A percentile compares a stretch with the other conserved stretches of the same genome.
Evolutionary conservation across 768 basidiomycete species (phyloP).

Genomic region (Lactarius sp.): DNA sequence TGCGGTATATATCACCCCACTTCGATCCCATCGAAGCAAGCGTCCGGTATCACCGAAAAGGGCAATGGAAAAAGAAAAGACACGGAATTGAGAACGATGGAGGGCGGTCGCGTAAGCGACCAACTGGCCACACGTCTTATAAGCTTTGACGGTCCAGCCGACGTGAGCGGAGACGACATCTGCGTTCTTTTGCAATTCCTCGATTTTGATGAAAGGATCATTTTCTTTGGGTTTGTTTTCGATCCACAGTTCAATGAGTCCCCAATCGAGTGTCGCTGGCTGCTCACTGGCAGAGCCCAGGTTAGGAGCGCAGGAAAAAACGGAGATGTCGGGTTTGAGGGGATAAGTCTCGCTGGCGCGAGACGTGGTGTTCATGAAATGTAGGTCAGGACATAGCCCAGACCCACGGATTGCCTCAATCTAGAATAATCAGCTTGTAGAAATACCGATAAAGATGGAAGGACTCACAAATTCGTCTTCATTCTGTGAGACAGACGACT

Average conservation of each 20-base stretch:
- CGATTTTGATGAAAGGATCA: background rate
- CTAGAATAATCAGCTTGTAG: background rate
- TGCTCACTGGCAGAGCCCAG: background rate
- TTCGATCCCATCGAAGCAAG: background rate
- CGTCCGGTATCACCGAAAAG: background rate
- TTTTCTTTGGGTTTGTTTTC: background rate
- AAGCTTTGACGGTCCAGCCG: background rate
- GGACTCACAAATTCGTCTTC: background rate
- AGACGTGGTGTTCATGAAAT: background rate
- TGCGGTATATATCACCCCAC: background rate
- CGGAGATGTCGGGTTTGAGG: background rate
- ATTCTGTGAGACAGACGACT: background rate
- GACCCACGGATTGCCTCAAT: background rate
- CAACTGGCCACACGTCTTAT: background rate
- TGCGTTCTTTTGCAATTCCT: background rate
- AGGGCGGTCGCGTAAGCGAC: background rate
- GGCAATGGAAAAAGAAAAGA: background rate
- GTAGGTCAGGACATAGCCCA: background rate
- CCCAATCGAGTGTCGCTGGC: background rate
- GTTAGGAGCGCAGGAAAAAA: background rate
- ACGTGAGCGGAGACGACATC: background rate
- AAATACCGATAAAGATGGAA: background rate
- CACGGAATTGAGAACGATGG: background rate
- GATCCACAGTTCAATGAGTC: conserved; percentile 5
- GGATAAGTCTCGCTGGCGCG: background rate